A percentile compares a stretch with the other conserved stretches of the same genome.
phyloP scores from a whole-genome alignment of 306 rosid species.

The Pyrus bretschneideri region DNA sequence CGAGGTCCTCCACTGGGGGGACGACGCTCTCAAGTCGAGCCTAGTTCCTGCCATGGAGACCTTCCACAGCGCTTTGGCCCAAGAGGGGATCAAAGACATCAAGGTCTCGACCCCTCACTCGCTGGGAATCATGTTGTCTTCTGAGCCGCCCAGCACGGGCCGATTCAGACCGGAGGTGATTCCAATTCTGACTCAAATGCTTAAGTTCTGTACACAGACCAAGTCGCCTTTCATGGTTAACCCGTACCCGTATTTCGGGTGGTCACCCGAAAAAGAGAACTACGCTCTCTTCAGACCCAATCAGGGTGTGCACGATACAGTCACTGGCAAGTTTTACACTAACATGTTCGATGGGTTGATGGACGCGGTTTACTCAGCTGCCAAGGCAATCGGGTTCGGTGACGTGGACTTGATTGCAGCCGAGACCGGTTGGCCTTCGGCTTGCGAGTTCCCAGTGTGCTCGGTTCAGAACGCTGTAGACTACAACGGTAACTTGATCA shows the following conservation, averaged over 20 bases:
- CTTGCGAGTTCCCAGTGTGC: constrained; percentile 70
- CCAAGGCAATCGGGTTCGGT: constrained; percentile 50
- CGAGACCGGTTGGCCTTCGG: constrained; percentile 91
- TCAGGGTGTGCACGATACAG: constrained; percentile 41
- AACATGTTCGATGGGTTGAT: constrained; percentile 65
- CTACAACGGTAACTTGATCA: constrained; percentile 39
- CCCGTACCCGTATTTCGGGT: constrained; percentile 82
- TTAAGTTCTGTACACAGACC: constrained; percentile 46
- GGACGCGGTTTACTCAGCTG: constrained; percentile 69
- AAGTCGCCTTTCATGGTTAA: constrained; percentile 73
- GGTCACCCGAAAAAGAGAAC: constrained; percentile 43
- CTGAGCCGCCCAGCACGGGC: constrained; percentile 65
- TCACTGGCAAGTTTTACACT: constrained; percentile 47
- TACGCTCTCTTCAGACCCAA: constrained; percentile 58
- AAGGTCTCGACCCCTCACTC: constrained; percentile 83
- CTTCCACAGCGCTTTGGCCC: constrained; percentile 52
- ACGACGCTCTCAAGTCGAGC: constrained; percentile 19
- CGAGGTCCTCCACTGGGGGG: constrained; percentile 69
- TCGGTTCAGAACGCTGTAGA: constrained; percentile 45
- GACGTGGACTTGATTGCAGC: constrained; percentile 54
- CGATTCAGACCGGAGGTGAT: constrained; percentile 50
- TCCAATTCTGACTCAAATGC: constrained; percentile 47
- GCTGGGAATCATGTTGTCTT: constrained; percentile 44
- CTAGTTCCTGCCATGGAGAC: constrained; percentile 78
- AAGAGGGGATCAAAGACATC: constrained; percentile 52